phyloP scores from a whole-genome alignment of 345 rosid species.

The Clausena lansium region DNA sequence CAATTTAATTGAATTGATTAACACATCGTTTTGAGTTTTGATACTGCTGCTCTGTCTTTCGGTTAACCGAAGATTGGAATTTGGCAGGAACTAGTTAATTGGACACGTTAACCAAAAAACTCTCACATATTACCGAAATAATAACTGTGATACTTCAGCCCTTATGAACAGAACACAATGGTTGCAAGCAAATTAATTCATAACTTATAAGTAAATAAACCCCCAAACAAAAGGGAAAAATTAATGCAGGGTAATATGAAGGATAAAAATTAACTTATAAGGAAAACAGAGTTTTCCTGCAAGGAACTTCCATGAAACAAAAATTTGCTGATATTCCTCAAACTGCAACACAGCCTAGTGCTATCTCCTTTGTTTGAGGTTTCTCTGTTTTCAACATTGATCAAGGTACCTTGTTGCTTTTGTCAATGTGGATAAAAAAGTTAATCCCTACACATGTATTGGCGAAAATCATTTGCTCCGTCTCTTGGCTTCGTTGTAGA shows the following conservation, averaged over 20 bases:
- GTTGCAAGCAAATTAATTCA: neutral
- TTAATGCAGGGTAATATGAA: neutral
- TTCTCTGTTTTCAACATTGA: neutral
- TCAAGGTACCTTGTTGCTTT: neutral
- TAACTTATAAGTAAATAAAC: neutral
- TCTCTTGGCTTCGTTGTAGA: conserved; percentile 46
- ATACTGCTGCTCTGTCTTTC: neutral
- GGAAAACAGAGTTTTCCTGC: neutral
- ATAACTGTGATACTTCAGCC: neutral
- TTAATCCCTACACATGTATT: neutral
- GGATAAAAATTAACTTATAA: neutral
- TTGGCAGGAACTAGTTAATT: neutral
- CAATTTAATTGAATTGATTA: neutral
- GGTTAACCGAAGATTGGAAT: neutral
- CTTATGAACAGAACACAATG: neutral
- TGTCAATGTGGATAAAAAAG: neutral
- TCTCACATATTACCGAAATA: no score
- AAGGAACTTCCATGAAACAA: neutral
- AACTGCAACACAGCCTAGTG: neutral
- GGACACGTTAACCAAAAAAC: no score
- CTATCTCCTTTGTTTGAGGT: neutral
- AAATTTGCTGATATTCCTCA: neutral
- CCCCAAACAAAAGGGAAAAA: neutral
- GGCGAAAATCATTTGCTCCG: conserved; percentile 21
- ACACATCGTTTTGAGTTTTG: neutral